phyloP scores from a whole-genome alignment of 2,329 filamentous ascomycete species.

The Nemania abortiva region DNA sequence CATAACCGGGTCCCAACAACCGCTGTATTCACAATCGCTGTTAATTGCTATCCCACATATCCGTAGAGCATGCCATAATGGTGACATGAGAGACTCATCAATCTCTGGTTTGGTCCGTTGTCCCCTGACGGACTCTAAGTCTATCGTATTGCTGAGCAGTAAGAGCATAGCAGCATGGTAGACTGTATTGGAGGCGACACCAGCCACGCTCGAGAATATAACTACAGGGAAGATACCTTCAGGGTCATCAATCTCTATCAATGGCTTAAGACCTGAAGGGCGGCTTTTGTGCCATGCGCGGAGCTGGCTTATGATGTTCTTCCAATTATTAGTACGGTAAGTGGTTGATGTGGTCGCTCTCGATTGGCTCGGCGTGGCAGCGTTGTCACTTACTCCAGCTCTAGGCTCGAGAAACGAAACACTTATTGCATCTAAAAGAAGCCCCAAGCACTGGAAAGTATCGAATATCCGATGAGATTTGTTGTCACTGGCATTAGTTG shows the following conservation, averaged over 20 bases:
- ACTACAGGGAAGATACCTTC: constrained; percentile 32
- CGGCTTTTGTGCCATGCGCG: constrained; percentile 26
- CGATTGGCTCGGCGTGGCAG: neutral
- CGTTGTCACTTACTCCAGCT: constrained; percentile 1
- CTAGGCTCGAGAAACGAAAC: constrained; percentile 19
- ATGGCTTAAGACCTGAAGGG: constrained; percentile 24
- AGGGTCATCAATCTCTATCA: constrained; percentile 27
- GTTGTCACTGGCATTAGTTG: neutral
- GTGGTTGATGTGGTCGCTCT: neutral
- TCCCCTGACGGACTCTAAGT: constrained; percentile 7
- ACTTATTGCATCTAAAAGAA: constrained; percentile 36
- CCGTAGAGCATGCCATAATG: constrained; percentile 39
- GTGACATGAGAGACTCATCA: constrained; percentile 20
- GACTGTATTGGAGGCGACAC: constrained; percentile 35
- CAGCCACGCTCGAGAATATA: constrained; percentile 37
- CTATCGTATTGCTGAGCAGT: constrained; percentile 33
- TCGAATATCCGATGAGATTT: constrained; percentile 22
- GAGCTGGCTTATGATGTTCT: constrained; percentile 17
- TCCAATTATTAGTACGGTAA: constrained; percentile 9
- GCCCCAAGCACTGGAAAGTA: constrained; percentile 26
- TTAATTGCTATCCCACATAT: constrained; percentile 42
- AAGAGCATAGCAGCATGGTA: constrained; percentile 41
- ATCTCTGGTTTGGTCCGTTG: neutral
- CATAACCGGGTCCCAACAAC: constrained; percentile 40
- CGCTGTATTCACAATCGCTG: constrained; percentile 36